A percentile compares a stretch with the other conserved stretches of the same genome.
Evolutionary conservation across 225 moss, liverwort and hornwort species (phyloP).

Genomic region (Thuidium tamariscinum): DNA sequence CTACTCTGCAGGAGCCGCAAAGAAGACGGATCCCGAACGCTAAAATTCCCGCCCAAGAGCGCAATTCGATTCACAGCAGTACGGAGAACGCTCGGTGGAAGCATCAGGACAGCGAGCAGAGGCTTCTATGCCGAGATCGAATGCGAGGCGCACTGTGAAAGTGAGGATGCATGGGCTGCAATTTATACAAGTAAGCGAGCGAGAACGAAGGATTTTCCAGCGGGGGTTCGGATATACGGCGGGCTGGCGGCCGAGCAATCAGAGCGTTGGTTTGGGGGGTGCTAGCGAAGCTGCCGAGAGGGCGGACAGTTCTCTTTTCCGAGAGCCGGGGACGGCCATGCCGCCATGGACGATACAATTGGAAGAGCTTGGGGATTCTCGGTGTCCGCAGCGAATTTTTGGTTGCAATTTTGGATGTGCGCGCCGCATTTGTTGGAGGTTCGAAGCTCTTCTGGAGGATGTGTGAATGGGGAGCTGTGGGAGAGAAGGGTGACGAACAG

Average conservation of each 20-base stretch:
- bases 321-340: neutral
- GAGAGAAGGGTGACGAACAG: neutral
- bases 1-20: neutral
- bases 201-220: neutral
- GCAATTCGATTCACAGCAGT: neutral
- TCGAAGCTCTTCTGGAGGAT: too few relatives aligned
- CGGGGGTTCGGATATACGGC: neutral
- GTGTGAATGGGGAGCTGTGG: neutral
- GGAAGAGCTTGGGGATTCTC: neutral
- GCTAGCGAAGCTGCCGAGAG: neutral
- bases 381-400: neutral
- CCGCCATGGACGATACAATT: neutral
- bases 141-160: neutral
- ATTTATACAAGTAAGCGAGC: neutral
- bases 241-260: neutral
- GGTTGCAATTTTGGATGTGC: neutral
- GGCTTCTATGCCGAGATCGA: neutral
- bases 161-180: neutral
- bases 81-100: conserved; percentile 3
- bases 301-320: neutral
- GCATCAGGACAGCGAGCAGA: neutral
- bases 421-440: neutral
- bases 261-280: neutral
- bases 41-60: neutral
- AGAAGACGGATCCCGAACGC: neutral